Percentiles rank a stretch among this genome's conserved stretches.
phyloP scores from a whole-genome alignment of 352 stramenopile genomes.

The Pythium aristosporum region DNA sequence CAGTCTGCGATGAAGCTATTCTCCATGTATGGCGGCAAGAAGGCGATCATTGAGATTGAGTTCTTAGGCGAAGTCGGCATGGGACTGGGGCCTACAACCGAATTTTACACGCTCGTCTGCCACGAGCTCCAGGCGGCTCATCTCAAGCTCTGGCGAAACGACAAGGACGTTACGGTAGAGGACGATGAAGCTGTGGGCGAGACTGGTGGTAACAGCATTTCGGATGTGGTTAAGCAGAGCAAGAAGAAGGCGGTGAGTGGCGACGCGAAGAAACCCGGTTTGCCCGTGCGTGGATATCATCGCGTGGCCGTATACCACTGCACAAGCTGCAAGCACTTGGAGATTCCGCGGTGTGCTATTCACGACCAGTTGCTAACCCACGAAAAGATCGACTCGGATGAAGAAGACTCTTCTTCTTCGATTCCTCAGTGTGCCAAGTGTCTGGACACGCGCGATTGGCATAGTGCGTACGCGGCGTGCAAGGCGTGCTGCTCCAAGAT shows the following conservation, averaged over 20 bases:
- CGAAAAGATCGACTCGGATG: conserved; percentile 36
- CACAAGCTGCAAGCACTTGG: conserved; percentile 41
- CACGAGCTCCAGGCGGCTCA: conserved; percentile 64
- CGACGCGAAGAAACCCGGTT: conserved; percentile 15
- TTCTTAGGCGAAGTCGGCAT: conserved; percentile 80
- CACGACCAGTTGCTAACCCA: conserved; percentile 54
- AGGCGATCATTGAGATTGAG: conserved; percentile 77
- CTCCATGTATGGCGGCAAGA: conserved; percentile 70
- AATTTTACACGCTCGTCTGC: conserved; percentile 78
- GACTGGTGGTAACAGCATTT: background rate
- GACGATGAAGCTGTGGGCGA: background rate
- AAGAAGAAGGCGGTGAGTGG: conserved; percentile 10
- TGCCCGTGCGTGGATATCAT: conserved; percentile 68
- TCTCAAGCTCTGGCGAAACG: conserved; percentile 55
- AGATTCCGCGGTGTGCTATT: conserved; percentile 47
- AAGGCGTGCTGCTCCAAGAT: conserved; percentile 15
- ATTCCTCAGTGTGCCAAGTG: conserved; percentile 59
- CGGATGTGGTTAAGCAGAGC: conserved; percentile 24
- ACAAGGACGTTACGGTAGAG: conserved; percentile 14
- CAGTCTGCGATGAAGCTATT: conserved; percentile 75
- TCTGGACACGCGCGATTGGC: conserved; percentile 48
- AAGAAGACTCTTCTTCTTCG: conserved; percentile 14
- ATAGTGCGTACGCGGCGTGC: conserved; percentile 30
- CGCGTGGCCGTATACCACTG: conserved; percentile 70
- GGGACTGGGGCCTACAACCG: conserved; percentile 67